Base-by-base conservation (phyloP, 2,329 filamentous ascomycete genomes). In the Penicillium sp. region DNA sequence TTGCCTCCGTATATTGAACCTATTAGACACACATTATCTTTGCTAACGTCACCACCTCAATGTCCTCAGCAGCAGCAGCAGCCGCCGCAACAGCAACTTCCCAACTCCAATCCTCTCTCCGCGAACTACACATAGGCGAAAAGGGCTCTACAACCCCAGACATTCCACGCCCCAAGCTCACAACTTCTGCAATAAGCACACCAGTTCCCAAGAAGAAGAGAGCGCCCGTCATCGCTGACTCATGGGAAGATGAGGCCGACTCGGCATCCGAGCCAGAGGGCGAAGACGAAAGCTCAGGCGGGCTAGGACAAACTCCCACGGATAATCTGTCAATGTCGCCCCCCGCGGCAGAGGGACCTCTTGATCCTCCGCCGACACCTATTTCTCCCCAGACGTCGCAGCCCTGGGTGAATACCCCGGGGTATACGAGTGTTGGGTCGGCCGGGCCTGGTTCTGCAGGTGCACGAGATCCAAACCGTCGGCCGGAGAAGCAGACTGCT, bases 401-500 rank as follows among this genome's bases (percentile, higher is more conserved):
- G 9, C 63, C 67, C 2, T 70, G 68, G 70, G 56, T 23, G 63
- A 64, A 44, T 44, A 30, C 64, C 30, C 61, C 66, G 15, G 65
- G 60, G 57, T 66, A 60, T 53, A 63, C 59, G 61, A 59, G 63
- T 31, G 15, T 52, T 21, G 49, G 62, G 7, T 35, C 60, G 19
- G 56, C 45, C 9, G 30, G 35, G 8, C 47, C 56, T 21, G 30
- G 29, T 13, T 19, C 46, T 52, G 35, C 30, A 23, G 47, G 66
- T 19, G 53, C 69, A 60, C 64, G 70, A 9, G 56, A 67, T 15
- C 63, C 69, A 7, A 51, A 68, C 9, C 70, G 72, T 15, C 81
- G 91, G 45, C 94, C 93, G 0, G 93, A 97, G 79, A 99, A 97
- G 83, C 96, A 93, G 65, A 96, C 96, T 64, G 92, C 93, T 0